Evolutionary conservation across 78 protist genomes (phyloP).

Genomic region (Speleostelium caveatum): DNA sequence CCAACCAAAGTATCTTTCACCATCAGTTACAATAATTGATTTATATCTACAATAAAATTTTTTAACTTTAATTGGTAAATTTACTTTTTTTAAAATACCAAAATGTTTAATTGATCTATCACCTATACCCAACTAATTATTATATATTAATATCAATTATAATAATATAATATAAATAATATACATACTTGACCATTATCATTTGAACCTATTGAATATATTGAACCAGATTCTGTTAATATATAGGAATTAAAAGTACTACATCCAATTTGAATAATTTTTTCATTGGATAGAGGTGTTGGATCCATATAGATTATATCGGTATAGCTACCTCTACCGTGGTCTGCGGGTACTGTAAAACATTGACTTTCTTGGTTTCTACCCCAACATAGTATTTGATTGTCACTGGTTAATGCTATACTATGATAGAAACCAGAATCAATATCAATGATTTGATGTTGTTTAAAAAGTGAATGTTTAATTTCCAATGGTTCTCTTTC

Average conservation of each 20-base stretch:
- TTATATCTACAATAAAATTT: slow-evolving; percentile 26
- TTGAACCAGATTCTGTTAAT: slow-evolving; percentile 16
- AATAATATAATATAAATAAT: not conserved
- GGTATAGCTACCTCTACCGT: slow-evolving; percentile 28
- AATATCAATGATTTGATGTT: not conserved
- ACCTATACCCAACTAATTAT: slow-evolving; percentile 42
- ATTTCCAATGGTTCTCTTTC: slow-evolving; percentile 43
- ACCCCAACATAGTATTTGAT: slow-evolving; percentile 31
- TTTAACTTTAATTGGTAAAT: not conserved
- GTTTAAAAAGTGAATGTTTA: not conserved
- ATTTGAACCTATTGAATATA: slow-evolving; percentile 70
- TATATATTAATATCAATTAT: not conserved
- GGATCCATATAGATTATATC: slow-evolving; percentile 1
- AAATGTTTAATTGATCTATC: not conserved
- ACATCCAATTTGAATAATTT: slow-evolving; percentile 26
- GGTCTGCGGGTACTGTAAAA: not conserved
- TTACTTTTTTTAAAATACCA: slow-evolving; percentile 34
- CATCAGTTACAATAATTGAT: slow-evolving; percentile 28
- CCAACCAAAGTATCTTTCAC: slow-evolving; percentile 54
- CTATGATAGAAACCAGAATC: slow-evolving; percentile 31
- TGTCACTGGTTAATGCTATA: slow-evolving; percentile 2
- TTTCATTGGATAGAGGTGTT: not conserved
- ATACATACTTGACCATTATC: slow-evolving; percentile 56
- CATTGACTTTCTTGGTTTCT: slow-evolving; percentile 63
- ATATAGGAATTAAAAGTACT: slow-evolving; percentile 33